A percentile compares a stretch with the other conserved stretches of the same genome.
These are phyloP conservation scores for Fusarium aywerte DNA, from an alignment of 2,329 filamentous ascomycete genomes.

Conservation along the genomic window DNA sequence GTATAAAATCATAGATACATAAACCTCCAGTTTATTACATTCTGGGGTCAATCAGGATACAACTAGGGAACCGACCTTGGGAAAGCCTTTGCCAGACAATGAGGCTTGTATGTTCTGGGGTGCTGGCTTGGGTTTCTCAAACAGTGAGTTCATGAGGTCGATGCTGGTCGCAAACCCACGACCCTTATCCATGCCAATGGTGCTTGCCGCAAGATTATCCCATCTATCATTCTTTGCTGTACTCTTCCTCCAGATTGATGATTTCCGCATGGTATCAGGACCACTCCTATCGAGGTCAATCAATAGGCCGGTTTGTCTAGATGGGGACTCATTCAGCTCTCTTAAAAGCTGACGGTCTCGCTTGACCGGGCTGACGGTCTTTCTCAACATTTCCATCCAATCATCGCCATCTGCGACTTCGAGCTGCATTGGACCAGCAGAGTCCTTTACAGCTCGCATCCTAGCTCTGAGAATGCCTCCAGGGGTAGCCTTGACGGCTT, in stretches of 20 bases:
- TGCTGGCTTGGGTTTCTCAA: conserved; percentile 75
- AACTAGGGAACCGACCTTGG: conserved; percentile 81
- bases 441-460: conserved; percentile 71
- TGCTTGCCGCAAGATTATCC: conserved; percentile 46
- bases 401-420: conserved; percentile 78
- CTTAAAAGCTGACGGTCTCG: conserved; percentile 81
- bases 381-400: conserved; percentile 93
- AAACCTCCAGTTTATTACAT: conserved; percentile 40
- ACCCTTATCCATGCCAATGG: conserved; percentile 57
- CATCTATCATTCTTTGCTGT: conserved; percentile 46
- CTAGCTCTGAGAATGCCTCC: conserved; percentile 71
- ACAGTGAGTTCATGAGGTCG: conserved; percentile 95
- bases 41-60: conserved; percentile 49
- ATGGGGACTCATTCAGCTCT: conserved; percentile 66
- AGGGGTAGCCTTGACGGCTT: conserved; percentile 60
- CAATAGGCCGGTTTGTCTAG: conserved; percentile 43
- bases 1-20: conserved; percentile 51
- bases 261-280: conserved; percentile 61
- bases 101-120: conserved; percentile 64
- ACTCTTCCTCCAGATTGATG: conserved; percentile 52
- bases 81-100: conserved; percentile 73
- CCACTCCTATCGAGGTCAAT: conserved; percentile 51
- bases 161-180: conserved; percentile 87
- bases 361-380: conserved; percentile 93
- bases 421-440: conserved; percentile 66